Conservation (phyloP, 768 basidiomycete species). For the Tylopilus sp. region DNA sequence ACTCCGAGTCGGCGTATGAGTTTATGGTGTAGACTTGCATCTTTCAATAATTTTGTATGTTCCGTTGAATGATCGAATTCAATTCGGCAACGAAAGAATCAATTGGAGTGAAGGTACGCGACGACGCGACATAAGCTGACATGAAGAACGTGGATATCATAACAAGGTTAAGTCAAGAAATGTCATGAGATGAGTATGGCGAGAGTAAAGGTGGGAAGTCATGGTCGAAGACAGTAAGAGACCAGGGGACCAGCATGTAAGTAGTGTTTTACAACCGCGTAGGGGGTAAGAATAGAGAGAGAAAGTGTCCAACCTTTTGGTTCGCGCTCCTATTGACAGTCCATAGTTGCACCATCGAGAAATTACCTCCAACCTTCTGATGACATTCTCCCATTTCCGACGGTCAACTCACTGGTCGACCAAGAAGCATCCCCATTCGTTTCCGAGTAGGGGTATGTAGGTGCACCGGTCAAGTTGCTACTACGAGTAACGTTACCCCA, state of each 20-base stretch:
- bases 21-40: background rate
- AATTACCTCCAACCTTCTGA: conserved; percentile 47
- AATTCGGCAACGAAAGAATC: conserved; percentile 25
- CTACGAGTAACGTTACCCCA: conserved; percentile 65
- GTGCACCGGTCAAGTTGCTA: conserved; percentile 45
- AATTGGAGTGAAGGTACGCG: conserved; percentile 47
- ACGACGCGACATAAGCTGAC: conserved; percentile 24
- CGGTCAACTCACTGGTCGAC: conserved; percentile 50
- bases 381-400: conserved; percentile 49
- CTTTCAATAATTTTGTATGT: background rate
- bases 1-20: conserved; percentile 41
- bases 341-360: conserved; percentile 3
- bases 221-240: conserved; percentile 7
- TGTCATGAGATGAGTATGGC: conserved; percentile 29
- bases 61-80: background rate
- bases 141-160: conserved; percentile 41
- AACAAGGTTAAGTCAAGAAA: conserved; percentile 36
- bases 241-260: conserved; percentile 7
- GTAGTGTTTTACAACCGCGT: conserved; percentile 5
- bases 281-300: conserved; percentile 10
- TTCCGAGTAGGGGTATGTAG: conserved; percentile 56
- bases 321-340: conserved; percentile 5
- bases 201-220: conserved; percentile 22
- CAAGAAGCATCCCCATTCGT: conserved; percentile 55
- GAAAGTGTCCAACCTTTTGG: conserved; percentile 43